phyloP scores from a whole-genome alignment of 352 stramenopile genomes.

The Phytophthora cactorum region DNA sequence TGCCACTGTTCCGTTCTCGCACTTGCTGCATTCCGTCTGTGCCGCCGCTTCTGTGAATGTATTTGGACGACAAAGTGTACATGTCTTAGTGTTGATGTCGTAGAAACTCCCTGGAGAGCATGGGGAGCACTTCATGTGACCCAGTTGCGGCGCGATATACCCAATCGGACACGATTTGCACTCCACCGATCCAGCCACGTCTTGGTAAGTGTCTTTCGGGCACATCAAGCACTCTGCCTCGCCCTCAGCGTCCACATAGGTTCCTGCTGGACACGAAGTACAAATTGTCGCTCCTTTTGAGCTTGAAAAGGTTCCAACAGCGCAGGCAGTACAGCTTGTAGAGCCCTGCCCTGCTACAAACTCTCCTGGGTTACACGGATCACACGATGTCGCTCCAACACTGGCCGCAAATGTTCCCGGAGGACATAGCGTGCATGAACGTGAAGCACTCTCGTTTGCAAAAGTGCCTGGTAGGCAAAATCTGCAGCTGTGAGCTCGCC shows the following conservation, averaged over 20 bases:
- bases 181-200: constrained; percentile 22
- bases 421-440: constrained; percentile 41
- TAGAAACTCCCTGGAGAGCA: constrained; percentile 54
- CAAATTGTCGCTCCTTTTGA: constrained; percentile 19
- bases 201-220: constrained; percentile 48
- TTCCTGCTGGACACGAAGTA: constrained; percentile 35
- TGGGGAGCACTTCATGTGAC: constrained; percentile 41
- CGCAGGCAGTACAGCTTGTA: constrained; percentile 34
- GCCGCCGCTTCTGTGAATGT: constrained; percentile 38
- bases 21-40: constrained; percentile 39
- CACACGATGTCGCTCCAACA: constrained; percentile 41
- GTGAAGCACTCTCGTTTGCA: constrained; percentile 35
- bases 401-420: constrained; percentile 40
- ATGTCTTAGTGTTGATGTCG: constrained; percentile 31
- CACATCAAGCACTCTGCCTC: constrained; percentile 58
- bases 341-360: constrained; percentile 38
- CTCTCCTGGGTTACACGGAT: constrained; percentile 45
- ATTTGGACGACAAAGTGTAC: constrained; percentile 40
- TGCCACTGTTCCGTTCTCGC: constrained; percentile 35
- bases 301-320: constrained; percentile 38
- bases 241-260: constrained; percentile 39
- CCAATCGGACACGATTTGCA: constrained; percentile 52
- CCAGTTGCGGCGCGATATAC: constrained; percentile 41
- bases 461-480: constrained; percentile 59
- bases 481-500: constrained; percentile 25